These are phyloP conservation scores for Paecilomyces variotii DNA, from an alignment of 2,329 filamentous ascomycete species.

Conservation along the genomic window DNA sequence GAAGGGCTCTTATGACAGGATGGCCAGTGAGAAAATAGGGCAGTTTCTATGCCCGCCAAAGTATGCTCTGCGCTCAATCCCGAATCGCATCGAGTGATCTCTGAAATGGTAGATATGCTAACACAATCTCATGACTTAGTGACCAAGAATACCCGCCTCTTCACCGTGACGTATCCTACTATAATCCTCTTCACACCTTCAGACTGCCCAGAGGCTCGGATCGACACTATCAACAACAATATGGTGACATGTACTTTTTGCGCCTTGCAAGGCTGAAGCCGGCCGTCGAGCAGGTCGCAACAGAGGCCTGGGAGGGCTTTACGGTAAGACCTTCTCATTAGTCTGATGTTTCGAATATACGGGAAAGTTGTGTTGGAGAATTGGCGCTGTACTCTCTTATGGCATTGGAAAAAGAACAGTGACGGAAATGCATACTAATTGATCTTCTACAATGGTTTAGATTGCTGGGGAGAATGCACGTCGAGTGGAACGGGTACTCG, in stretches of 20 bases:
- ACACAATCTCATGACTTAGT: slow-evolving; percentile 8
- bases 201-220: slow-evolving; percentile 55
- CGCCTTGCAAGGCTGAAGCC: slow-evolving; percentile 83
- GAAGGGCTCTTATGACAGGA: slow-evolving; percentile 3
- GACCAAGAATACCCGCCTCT: slow-evolving; percentile 34
- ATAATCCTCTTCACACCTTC: slow-evolving; percentile 70
- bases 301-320: slow-evolving; percentile 68
- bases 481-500: slow-evolving; percentile 78
- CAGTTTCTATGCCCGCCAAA: slow-evolving; percentile 22
- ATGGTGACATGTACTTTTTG: slow-evolving; percentile 95
- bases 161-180: slow-evolving; percentile 52
- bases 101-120: slow-evolving; percentile 1
- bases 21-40: slow-evolving; percentile 10
- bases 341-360: not conserved
- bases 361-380: not conserved
- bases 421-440: not conserved
- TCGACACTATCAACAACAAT: slow-evolving; percentile 84
- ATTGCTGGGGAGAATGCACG: slow-evolving; percentile 69
- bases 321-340: slow-evolving; percentile 35
- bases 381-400: not conserved
- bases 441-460: slow-evolving; percentile 20
- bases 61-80: slow-evolving; percentile 11
- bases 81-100: not conserved
- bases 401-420: not conserved
- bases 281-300: slow-evolving; percentile 65